These are phyloP conservation scores for Salvia rosmarinus DNA, from an alignment of 257 asterid species.

Conservation along the genomic window DNA sequence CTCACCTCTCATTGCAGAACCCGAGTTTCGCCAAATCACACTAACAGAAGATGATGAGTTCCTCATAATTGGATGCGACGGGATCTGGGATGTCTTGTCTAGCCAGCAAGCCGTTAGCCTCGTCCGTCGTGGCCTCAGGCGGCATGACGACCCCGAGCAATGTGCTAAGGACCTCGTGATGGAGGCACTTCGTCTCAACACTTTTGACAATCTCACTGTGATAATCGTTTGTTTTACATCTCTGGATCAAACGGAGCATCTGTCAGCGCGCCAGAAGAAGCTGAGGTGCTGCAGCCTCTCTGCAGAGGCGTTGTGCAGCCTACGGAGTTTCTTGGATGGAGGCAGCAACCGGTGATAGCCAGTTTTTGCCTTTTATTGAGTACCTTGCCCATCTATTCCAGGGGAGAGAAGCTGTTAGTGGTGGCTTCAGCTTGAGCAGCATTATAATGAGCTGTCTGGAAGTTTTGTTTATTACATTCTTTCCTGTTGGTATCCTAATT, in stretches of 20 bases:
- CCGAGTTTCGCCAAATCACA: slow-evolving; percentile 61
- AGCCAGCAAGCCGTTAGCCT: slow-evolving; percentile 83
- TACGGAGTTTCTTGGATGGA: slow-evolving; percentile 61
- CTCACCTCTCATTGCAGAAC: slow-evolving; percentile 83
- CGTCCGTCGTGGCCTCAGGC: slow-evolving; percentile 66
- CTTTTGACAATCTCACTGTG: slow-evolving; percentile 78
- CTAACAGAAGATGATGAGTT: slow-evolving; percentile 78
- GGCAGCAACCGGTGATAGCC: slow-evolving; percentile 39
- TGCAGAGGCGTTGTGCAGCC: slow-evolving; percentile 68
- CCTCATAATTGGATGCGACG: slow-evolving; percentile 86
- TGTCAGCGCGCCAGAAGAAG: slow-evolving; percentile 42
- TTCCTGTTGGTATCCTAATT: slow-evolving; percentile 1
- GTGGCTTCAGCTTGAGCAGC: slow-evolving; percentile 36
- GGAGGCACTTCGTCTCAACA: slow-evolving; percentile 76
- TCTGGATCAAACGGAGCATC: slow-evolving; percentile 47
- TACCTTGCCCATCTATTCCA: slow-evolving; percentile 24
- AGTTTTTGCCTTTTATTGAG: not conserved
- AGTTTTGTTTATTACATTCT: slow-evolving; percentile 18
- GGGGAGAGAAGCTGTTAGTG: slow-evolving; percentile 35
- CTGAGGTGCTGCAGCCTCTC: slow-evolving; percentile 69
- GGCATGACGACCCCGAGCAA: slow-evolving; percentile 84
- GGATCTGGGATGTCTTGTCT: slow-evolving; percentile 82
- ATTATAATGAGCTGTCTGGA: slow-evolving; percentile 3
- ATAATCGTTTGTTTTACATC: slow-evolving; percentile 62
- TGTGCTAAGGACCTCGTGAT: slow-evolving; percentile 81